Conservation (phyloP, 768 basidiomycete genomes). For the Zangia roseola region DNA sequence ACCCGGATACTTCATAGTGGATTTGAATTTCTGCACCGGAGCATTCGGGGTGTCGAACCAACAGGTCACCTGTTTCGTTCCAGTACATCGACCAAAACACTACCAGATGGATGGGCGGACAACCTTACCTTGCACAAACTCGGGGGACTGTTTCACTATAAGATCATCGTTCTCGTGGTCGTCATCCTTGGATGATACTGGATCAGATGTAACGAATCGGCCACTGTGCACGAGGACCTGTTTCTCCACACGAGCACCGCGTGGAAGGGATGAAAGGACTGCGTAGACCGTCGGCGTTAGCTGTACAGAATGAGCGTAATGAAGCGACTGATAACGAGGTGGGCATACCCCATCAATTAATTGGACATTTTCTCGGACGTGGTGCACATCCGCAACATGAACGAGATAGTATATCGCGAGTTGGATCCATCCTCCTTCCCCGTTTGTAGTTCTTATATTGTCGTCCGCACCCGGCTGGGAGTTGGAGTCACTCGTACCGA, state of each 20-base stretch:
- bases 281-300: slow-evolving; percentile 53
- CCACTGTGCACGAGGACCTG: slow-evolving; percentile 75
- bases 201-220: slow-evolving; percentile 41
- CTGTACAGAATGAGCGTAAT: slow-evolving; percentile 4
- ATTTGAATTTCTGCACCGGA: slow-evolving; percentile 17
- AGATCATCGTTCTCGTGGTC: slow-evolving; percentile 44
- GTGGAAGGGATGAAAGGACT: slow-evolving; percentile 64
- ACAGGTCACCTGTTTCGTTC: slow-evolving; percentile 16
- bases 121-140: slow-evolving; percentile 41
- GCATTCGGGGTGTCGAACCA: slow-evolving; percentile 3
- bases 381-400: slow-evolving; percentile 36
- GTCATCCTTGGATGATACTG: slow-evolving; percentile 1
- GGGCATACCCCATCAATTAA: slow-evolving; percentile 19
- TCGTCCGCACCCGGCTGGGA: slow-evolving; percentile 29
- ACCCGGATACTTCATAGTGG: slow-evolving; percentile 50
- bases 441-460: slow-evolving; percentile 26
- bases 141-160: slow-evolving; percentile 35
- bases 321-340: neutral
- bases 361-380: slow-evolving; percentile 41
- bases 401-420: slow-evolving; percentile 74
- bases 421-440: slow-evolving; percentile 51
- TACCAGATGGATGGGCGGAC: neutral
- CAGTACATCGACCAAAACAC: neutral
- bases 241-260: slow-evolving; percentile 71
- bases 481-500: slow-evolving; percentile 18